Percentiles rank a stretch among this genome's conserved stretches.
Evolutionary conservation across 2,329 filamentous ascomycete species (phyloP).

Genomic region (Diaporthe capsici): DNA sequence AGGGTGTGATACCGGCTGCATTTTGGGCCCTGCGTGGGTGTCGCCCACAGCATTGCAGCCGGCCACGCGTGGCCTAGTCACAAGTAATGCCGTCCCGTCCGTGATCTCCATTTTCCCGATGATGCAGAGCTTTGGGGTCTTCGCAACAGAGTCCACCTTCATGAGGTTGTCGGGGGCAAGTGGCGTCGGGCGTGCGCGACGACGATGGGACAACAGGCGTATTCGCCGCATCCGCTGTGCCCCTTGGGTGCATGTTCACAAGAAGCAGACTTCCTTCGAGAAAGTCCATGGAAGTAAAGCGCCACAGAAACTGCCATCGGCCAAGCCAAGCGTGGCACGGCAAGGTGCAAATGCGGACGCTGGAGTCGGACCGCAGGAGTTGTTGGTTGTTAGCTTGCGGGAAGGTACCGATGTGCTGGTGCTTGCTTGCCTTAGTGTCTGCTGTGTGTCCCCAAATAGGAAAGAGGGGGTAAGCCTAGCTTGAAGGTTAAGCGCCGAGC

Average conservation of each 20-base stretch:
- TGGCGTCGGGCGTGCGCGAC: background rate
- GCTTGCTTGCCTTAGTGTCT: slow-evolving; percentile 11
- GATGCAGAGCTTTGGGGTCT: background rate
- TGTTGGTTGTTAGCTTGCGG: slow-evolving; percentile 14
- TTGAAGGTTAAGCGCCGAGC: slow-evolving; percentile 55
- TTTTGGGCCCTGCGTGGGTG: slow-evolving; percentile 7
- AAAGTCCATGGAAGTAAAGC: slow-evolving; percentile 9
- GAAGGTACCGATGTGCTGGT: slow-evolving; percentile 29
- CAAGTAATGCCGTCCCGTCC: slow-evolving; percentile 15
- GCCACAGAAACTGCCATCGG: background rate
- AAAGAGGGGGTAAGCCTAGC: slow-evolving; percentile 31
- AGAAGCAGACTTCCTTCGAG: slow-evolving; percentile 16
- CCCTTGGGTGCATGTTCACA: background rate
- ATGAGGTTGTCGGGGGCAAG: background rate
- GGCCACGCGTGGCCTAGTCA: background rate
- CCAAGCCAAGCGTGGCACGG: slow-evolving; percentile 5
- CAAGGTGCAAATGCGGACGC: background rate
- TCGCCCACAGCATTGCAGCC: slow-evolving; percentile 17
- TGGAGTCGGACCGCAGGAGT: background rate
- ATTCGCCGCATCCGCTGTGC: slow-evolving; percentile 8
- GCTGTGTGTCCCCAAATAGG: slow-evolving; percentile 8
- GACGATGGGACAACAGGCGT: background rate
- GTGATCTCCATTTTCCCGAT: slow-evolving; percentile 1
- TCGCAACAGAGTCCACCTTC: background rate
- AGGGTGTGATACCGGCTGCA: slow-evolving; percentile 38